phyloP scores from a whole-genome alignment of 495 filamentous ascomycete genomes.

The Amphirosellinia nigrospora region DNA sequence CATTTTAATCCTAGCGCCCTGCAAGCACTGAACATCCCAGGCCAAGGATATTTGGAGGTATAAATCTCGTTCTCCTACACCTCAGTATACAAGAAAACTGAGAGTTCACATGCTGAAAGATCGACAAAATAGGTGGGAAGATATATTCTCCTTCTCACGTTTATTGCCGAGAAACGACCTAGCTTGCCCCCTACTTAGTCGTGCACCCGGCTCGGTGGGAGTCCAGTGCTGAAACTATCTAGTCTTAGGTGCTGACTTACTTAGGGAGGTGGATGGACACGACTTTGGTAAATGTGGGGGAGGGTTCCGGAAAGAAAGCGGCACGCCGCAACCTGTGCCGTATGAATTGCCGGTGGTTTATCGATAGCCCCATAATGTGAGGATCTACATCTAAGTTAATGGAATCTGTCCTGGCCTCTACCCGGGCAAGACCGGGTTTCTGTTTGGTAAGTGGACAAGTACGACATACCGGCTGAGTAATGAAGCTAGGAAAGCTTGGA shows the following conservation, averaged over 20 bases:
- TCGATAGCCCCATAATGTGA: neutral
- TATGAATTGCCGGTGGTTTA: no score
- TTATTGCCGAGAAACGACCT: neutral
- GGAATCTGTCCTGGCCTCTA: neutral
- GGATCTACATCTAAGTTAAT: neutral
- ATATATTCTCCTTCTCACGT: neutral
- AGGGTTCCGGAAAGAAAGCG: neutral
- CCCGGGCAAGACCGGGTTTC: no score
- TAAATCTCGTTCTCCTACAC: no score
- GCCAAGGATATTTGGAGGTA: no score
- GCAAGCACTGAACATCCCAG: no score
- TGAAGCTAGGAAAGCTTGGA: neutral
- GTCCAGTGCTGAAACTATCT: neutral
- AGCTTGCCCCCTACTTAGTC: conserved; percentile 2
- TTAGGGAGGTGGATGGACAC: neutral
- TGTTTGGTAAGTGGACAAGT: neutral
- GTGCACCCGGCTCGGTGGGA: neutral
- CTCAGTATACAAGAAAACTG: no score
- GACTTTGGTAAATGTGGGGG: neutral
- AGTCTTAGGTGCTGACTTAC: neutral
- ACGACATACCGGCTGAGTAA: no score
- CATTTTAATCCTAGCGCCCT: neutral
- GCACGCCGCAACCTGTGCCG: neutral
- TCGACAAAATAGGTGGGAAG: neutral
- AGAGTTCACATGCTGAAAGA: neutral